A percentile compares a stretch with the other conserved stretches of the same genome.
Conservation (phyloP, 2,329 filamentous ascomycete genomes). For the Fusarium cyanostomum region DNA sequence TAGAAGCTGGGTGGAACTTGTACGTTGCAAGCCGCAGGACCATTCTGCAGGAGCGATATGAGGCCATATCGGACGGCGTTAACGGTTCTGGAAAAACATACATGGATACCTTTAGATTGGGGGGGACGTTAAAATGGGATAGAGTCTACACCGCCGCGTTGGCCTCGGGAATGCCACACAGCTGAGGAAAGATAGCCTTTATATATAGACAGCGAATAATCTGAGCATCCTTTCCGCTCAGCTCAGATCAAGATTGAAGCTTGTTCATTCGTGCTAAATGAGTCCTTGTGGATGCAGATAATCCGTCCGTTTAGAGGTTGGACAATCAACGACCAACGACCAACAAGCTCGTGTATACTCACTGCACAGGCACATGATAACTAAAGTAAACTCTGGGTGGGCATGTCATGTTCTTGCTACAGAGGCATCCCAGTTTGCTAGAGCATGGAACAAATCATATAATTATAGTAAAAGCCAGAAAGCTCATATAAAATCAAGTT, state of each 20-base stretch:
- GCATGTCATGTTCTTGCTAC: too few species aligned
- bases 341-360: too few species aligned
- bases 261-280: too few species aligned
- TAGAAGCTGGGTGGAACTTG: neutral
- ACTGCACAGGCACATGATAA: too few species aligned
- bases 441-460: too few species aligned
- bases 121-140: neutral
- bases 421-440: too few species aligned
- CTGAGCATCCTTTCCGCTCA: neutral
- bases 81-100: conserved; percentile 1
- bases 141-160: neutral
- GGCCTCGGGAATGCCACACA: neutral
- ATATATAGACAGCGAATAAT: neutral
- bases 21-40: neutral
- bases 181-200: neutral
- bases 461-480: too few species aligned
- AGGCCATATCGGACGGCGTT: conserved; percentile 7
- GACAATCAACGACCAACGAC: too few species aligned
- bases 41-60: neutral
- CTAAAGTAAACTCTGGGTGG: too few species aligned
- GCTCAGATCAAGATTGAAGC: neutral
- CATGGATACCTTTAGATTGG: neutral
- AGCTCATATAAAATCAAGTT: neutral
- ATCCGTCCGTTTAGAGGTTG: too few species aligned
- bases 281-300: too few species aligned